phyloP scores from a whole-genome alignment of 768 basidiomycete species.

The Cystofilobasidium macerans region DNA sequence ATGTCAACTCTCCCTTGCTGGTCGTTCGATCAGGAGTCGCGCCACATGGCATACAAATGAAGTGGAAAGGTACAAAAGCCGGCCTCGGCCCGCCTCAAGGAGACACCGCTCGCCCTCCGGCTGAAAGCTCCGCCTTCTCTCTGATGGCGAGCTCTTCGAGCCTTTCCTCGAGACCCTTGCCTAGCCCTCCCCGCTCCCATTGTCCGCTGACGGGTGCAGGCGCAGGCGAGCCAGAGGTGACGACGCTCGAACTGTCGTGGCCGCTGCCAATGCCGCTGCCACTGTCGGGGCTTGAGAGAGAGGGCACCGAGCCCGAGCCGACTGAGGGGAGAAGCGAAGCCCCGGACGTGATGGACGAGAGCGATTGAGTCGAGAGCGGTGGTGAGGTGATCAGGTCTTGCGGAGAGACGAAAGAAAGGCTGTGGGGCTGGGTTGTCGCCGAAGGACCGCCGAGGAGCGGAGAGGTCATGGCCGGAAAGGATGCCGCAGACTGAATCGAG shows the following conservation, averaged over 20 bases:
- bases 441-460: no score
- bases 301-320: no score
- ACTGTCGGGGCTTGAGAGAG: no score
- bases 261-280: neutral
- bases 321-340: neutral
- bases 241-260: neutral
- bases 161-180: slow-evolving; percentile 19
- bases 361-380: slow-evolving; percentile 16
- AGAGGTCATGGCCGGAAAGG: neutral
- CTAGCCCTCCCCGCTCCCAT: slow-evolving; percentile 20
- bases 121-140: slow-evolving; percentile 5
- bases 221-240: neutral
- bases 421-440: slow-evolving; percentile 10
- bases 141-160: slow-evolving; percentile 8
- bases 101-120: no score
- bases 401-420: slow-evolving; percentile 17
- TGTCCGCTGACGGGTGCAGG: neutral
- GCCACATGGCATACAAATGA: no score
- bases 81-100: no score
- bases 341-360: slow-evolving; percentile 17
- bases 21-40: no score
- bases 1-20: no score
- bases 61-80: no score
- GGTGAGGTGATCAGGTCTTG: slow-evolving; percentile 21
- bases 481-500: neutral